Percentiles rank a stretch among this genome's conserved stretches.
Conservation (phyloP, 2,329 filamentous ascomycete genomes). For the Endocalyx cinctus region DNA sequence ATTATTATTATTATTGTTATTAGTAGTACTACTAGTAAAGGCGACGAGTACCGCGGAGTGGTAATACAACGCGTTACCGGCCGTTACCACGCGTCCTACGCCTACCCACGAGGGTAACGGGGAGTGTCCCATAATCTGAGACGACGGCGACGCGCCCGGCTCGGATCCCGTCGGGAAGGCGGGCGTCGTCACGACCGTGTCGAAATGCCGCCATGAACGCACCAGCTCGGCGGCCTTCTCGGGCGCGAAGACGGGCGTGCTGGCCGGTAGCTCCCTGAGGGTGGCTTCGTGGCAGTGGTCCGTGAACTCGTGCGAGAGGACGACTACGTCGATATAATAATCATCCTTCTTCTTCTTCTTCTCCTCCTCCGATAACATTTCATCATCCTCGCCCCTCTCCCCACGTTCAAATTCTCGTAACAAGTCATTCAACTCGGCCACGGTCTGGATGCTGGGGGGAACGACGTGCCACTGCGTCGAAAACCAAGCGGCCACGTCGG, state of each 20-base stretch:
- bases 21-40: constrained; percentile 32
- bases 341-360: constrained; percentile 4
- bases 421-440: constrained; percentile 50
- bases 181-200: constrained; percentile 45
- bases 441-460: constrained; percentile 47
- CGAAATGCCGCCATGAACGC: constrained; percentile 55
- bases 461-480: constrained; percentile 60
- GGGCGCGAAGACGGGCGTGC: constrained; percentile 56
- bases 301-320: constrained; percentile 62
- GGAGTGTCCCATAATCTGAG: constrained; percentile 15
- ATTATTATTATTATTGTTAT: too few relatives aligned
- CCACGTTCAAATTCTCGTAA: constrained; percentile 43
- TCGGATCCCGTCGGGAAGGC: constrained; percentile 32
- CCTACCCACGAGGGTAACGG: constrained; percentile 56
- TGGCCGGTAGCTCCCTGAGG: constrained; percentile 46
- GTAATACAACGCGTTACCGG: constrained; percentile 53
- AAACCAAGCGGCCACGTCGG: constrained; percentile 61
- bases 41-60: constrained; percentile 58
- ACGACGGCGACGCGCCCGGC: constrained; percentile 17
- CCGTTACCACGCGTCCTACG: constrained; percentile 51
- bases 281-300: constrained; percentile 64
- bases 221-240: constrained; percentile 55
- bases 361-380: too few relatives aligned
- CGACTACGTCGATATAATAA: constrained; percentile 52
- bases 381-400: too few relatives aligned